Base-by-base conservation (phyloP, 78 protist species). In the Dictyostelium brefeldianum region DNA sequence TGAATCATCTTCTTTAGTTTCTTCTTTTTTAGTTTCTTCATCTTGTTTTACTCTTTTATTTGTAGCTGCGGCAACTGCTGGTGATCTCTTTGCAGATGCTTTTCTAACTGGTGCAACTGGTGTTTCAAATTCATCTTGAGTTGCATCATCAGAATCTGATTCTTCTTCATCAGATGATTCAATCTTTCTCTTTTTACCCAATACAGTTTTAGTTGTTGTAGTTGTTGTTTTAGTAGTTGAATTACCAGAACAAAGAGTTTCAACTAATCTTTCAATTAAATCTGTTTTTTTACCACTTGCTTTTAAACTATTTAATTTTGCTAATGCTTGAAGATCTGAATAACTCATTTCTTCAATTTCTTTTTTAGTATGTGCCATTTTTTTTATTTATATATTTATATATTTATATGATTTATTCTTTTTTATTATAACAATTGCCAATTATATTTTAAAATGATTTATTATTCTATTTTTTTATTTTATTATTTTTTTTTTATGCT, bases 251-350 rank as follows among this genome's bases (percentile, higher is more conserved):
- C 56, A 36, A 6, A 22, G 20, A 46, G 10, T 0, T 18, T 71
- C 41, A 5, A 74, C n/a, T 64, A 85, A 25, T 56, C 29, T 22
- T 59, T 85, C 64, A 17, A 85, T 62, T 47, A 85, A 48, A 22
- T 85, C 62, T 27, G 20, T 83, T 59, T 75, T 85, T 56, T 51
- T 71, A 46, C 83, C 78, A 41, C 59, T 85, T 1, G 78, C 92
- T 59, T 71, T 71, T 14, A 85, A 31, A 27, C 50, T 62, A 7
- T 57, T 25, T 47, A 11, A 31, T 29, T 85, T 85, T 47, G 80
- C 54, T 18, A 75, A 11, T 11, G 17, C 2, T 56, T 29, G 56
- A 5, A 85, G 54, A 4, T 81, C 67, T 14, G 22, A 47, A 51
- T 81, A 81, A 29, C 54, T 51, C 65, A 27, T 67, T 27, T 41